Evolutionary conservation across 108 stramenopile species (phyloP), one percentile per base, ranked within the genome.

Genomic region (Nitzschia sp.): DNA sequence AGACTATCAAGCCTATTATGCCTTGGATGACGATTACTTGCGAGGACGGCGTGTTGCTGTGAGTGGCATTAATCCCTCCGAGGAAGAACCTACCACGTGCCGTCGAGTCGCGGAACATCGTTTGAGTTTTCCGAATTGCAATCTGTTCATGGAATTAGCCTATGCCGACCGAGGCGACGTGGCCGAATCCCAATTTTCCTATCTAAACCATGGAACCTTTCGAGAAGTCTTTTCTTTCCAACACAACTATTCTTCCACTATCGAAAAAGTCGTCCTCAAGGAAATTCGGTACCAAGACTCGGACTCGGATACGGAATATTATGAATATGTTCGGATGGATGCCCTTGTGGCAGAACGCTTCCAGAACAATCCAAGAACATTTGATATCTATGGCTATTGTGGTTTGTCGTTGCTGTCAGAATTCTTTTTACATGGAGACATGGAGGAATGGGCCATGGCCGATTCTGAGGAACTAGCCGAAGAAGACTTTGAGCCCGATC

Each of bases 341-440:
- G 87, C 90, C 30, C 71, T 90, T 64, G 82, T 90, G 9, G 85
- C 85, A 54, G 93, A 95, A 70, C 75, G 84, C 30, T 68, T 95
- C 13, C 77, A 87, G 9, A 45, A 81, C 11, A 74, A 69, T 60
- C 89, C 90, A 23, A 56, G 82, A 13, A 83, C 84, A 61, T 77
- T 76, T 26, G 80, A 92, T 47, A 86, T 95, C 31, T 95, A 85
- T 64, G 87, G 87, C 15, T 77, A 82, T 56, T 95, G 93, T 74
- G 89, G 84, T 0, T 51, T 77, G 45, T 76, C 53, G 8, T 74
- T 81, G 0, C 31, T 87, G 9, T 72, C 69, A 17, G 86, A 90
- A 69, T 84, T 59, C 31, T 75, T 83, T 42, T 75, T 79, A 15
- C 54, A 64, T 49, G 85, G 83, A 47, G 76, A 82, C 29, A 75